Base-by-base conservation (phyloP, 305 asterid species). In the Solanum chacoense region DNA sequence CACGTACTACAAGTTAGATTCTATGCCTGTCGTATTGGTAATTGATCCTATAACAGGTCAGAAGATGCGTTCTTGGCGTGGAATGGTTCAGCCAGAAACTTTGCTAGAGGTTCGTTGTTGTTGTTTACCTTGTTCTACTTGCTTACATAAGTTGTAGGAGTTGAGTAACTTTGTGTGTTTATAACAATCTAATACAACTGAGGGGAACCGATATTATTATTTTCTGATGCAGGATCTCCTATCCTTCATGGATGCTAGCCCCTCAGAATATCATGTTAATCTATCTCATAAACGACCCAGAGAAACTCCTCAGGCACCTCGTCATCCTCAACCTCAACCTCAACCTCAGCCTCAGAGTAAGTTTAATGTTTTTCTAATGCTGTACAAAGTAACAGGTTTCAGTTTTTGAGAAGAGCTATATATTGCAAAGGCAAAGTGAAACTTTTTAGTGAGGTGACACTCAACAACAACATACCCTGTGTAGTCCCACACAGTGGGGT, bases 31-130 rank as follows among this genome's bases (percentile, higher is more conserved):
- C 50, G 90, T 95, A 86, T 90, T 98, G 87, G 94, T 98, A 89
- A 90, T 98, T 90, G 99, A 98, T 92, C 98, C 99, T 31, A 91
- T 98, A 85, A 96, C 99, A 10, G 98, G 99, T 86, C 99, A 98
- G 90, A 98, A 98, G 90, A 91, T 98, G 97, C 97, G 95, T 79
- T 92, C 94, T 91, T 95, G 98, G 99, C 93, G 92, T 87, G 99
- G 98, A 89, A 98, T 98, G 99, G 93, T 98, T 93, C 98, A 95
- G 89, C 99, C 99, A 84, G 96, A 96, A 89, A 95, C 86, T 90
- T 91, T 98, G 92, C 91, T 98, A 59, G 99, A 98, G 99, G 99
- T 97, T 92, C 85, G 76, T 74, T 55, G 16, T 88, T 36, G 35
- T 83, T 85, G 11, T 72, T 83, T 31, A 31, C 73, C 73, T 31